Evolutionary conservation across 2,329 filamentous ascomycete species (phyloP), one percentile per base, ranked within the genome.

Genomic region (Stachybotrys chartarum): DNA sequence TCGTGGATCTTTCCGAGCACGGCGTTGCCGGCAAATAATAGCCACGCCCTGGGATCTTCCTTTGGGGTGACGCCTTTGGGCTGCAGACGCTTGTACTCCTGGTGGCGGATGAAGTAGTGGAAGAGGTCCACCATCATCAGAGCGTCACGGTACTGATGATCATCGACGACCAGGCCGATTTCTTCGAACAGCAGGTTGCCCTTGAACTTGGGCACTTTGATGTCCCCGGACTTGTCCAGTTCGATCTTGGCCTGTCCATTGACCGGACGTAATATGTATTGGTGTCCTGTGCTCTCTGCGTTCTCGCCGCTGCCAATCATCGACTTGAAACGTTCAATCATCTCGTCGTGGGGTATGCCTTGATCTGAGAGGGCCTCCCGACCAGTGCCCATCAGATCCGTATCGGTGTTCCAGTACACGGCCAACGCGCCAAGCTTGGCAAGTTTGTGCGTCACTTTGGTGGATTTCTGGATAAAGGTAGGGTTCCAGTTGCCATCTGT

Each of bases 61-160:
- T 91, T 96, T 0, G 91, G 89, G 0, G 82, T 81, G 56, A 86
- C 81, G 1, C 79, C 86, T 67, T 95, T 94, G 5, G 94, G 94
- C 64, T 96, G 91, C 56, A 91, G 79, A 64, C 88, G 93, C 68
- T 95, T 95, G 76, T 97, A 97, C 69, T 99, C 93, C 70, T 97
- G 94, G 62, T 99, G 94, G 35, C 93, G 87, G 63, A 97, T 89
- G 70, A 97, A 99, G 73, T 96, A 97, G 71, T 99, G 94, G 76
- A 99, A 99, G 3, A 97, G 78, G 68, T 99, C 94, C 2, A 97
- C 89, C 77, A 99, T 89, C 94, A 99, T 99, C 56, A 99, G 75
- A 6, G 88, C 91, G 73, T 99, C 94, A 32, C 95, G 88, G 68
- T 99, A 99, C 69, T 99, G 94, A 61, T 97, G 85, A 61, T 99